These are phyloP conservation scores for Aspergillus carlsbadensis DNA, from an alignment of 495 filamentous ascomycete species.

Conservation along the genomic window DNA sequence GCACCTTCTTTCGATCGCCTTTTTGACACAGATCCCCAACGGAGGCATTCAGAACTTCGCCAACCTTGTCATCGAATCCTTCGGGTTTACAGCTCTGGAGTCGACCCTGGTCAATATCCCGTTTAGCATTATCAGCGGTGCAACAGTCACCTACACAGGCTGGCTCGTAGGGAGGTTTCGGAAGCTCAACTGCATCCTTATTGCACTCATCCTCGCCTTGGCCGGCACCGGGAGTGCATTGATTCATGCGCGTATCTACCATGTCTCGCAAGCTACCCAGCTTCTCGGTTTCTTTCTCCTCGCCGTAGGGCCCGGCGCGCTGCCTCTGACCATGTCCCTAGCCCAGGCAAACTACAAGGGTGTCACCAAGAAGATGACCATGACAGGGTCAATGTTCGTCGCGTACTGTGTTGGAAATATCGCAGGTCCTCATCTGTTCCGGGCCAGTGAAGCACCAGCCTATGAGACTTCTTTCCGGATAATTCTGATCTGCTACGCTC, in stretches of 20 bases:
- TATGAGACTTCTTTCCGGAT: conserved; percentile 49
- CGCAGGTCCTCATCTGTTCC: conserved; percentile 41
- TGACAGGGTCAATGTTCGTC: conserved; percentile 43
- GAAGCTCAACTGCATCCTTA: conserved; percentile 32
- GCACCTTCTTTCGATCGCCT: conserved; percentile 59
- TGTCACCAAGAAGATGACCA: conserved; percentile 63
- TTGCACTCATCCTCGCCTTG: conserved; percentile 27
- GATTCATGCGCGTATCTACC: conserved; percentile 54
- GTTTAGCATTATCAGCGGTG: conserved; percentile 39
- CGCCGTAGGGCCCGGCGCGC: conserved; percentile 51
- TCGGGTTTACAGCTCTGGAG: conserved; percentile 43
- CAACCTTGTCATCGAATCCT: conserved; percentile 43
- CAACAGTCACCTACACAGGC: conserved; percentile 36
- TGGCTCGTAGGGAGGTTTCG: conserved; percentile 36
- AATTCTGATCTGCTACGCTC: conserved; percentile 53
- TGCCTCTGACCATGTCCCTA: conserved; percentile 56
- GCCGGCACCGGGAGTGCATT: conserved; percentile 57
- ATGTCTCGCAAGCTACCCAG: conserved; percentile 48
- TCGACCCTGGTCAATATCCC: conserved; percentile 44
- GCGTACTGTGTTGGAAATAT: conserved; percentile 45
- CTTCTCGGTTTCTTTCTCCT: conserved; percentile 60
- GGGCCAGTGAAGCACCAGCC: conserved; percentile 30
- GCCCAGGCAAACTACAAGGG: conserved; percentile 61
- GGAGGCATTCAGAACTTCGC: conserved; percentile 47
- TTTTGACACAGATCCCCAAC: conserved; percentile 47